phyloP scores from a whole-genome alignment of 2,329 filamentous ascomycete genomes.

The Ophiosphaerella korrae region DNA sequence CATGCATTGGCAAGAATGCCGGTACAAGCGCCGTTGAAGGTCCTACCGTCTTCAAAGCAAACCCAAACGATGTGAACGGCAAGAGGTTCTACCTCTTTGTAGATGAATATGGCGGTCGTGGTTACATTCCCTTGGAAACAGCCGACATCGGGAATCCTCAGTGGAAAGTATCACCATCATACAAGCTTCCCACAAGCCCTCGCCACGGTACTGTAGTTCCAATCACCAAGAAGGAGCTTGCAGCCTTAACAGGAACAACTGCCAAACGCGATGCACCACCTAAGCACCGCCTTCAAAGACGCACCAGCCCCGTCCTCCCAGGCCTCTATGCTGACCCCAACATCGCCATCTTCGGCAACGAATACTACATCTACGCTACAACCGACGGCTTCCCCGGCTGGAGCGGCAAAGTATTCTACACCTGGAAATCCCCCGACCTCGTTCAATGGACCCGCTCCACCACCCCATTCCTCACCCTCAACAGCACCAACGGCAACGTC shows the following conservation, averaged over 20 bases:
- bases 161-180: slow-evolving; percentile 56
- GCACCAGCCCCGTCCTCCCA: slow-evolving; percentile 25
- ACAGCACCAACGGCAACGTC: slow-evolving; percentile 34
- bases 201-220: slow-evolving; percentile 61
- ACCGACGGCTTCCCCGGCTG: slow-evolving; percentile 34
- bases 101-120: slow-evolving; percentile 58
- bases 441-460: slow-evolving; percentile 29
- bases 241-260: slow-evolving; percentile 31
- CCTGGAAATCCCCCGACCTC: slow-evolving; percentile 34
- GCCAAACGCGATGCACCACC: background rate
- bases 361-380: slow-evolving; percentile 36
- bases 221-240: slow-evolving; percentile 55
- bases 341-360: slow-evolving; percentile 29
- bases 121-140: slow-evolving; percentile 61
- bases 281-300: background rate
- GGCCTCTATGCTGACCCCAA: slow-evolving; percentile 37
- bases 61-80: slow-evolving; percentile 56
- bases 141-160: slow-evolving; percentile 54
- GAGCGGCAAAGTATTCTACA: slow-evolving; percentile 34
- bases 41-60: slow-evolving; percentile 59
- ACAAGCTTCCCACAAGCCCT: slow-evolving; percentile 56
- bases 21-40: slow-evolving; percentile 58
- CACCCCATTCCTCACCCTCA: slow-evolving; percentile 31
- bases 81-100: slow-evolving; percentile 63
- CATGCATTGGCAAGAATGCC: slow-evolving; percentile 58